A percentile compares a stretch with the other conserved stretches of the same genome.
Evolutionary conservation across 305 asterid species (phyloP).

Genomic region (Fraxinus angustifolia): DNA sequence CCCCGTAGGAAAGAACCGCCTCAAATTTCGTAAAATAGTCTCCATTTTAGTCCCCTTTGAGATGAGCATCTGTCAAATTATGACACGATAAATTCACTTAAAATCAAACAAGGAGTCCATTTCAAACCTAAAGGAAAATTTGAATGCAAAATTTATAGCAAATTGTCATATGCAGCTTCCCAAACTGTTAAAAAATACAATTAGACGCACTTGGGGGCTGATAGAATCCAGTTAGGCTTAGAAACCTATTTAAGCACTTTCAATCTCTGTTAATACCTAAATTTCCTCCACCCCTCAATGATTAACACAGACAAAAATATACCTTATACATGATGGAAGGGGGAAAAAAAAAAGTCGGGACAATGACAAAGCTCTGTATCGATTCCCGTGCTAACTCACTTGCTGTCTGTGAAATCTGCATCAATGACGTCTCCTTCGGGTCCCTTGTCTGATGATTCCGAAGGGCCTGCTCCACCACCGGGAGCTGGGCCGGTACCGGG

Average conservation of each 20-base stretch:
- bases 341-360: not conserved
- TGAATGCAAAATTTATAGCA: not conserved
- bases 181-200: not conserved
- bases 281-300: slow-evolving; percentile 1
- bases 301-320: slow-evolving; percentile 23
- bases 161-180: slow-evolving; percentile 1
- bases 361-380: not conserved
- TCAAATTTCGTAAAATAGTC: not conserved
- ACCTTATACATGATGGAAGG: slow-evolving; percentile 13
- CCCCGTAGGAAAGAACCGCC: not conserved
- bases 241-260: slow-evolving; percentile 2
- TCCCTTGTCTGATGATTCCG: slow-evolving; percentile 68
- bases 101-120: not conserved
- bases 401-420: slow-evolving; percentile 95
- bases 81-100: not conserved
- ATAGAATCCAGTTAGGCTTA: not conserved
- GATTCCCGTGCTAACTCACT: slow-evolving; percentile 38
- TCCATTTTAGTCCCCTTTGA: not conserved
- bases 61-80: not conserved
- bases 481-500: slow-evolving; percentile 51
- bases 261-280: slow-evolving; percentile 5
- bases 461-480: slow-evolving; percentile 35
- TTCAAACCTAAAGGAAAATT: not conserved
- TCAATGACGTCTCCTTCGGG: slow-evolving; percentile 87
- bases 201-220: not conserved